Conservation (phyloP, 148 eudicot species). For the Limonium bicolor region DNA sequence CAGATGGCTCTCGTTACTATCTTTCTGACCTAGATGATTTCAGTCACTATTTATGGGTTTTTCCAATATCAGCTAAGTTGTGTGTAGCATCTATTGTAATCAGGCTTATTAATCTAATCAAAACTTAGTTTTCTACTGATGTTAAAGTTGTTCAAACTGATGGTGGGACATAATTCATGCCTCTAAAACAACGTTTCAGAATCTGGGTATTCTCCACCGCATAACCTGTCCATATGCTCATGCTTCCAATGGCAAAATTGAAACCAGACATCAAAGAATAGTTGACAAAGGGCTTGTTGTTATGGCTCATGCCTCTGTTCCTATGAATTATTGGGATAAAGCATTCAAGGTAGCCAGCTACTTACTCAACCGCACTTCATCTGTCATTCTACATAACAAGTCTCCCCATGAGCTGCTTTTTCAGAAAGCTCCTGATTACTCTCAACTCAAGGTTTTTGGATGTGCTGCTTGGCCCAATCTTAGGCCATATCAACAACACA, state of each 20-base stretch:
- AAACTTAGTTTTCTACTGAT: not conserved
- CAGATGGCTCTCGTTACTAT: not conserved
- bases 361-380: not conserved
- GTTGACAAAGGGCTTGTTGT: not conserved
- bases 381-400: not conserved
- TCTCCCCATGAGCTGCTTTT: not conserved
- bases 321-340: not conserved
- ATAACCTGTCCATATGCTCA: not conserved
- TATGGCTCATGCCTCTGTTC: not conserved
- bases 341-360: not conserved
- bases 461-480: not conserved
- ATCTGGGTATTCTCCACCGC: not conserved
- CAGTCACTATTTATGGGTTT: not conserved
- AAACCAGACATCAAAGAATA: not conserved
- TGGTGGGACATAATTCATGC: not conserved
- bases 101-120: not conserved
- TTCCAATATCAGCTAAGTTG: not conserved
- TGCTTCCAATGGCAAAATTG: not conserved
- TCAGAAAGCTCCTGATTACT: not conserved
- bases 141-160: not conserved
- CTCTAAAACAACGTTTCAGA: not conserved
- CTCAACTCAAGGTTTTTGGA: not conserved
- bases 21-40: not conserved
- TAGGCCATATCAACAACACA: not conserved
- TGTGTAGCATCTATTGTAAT: not conserved